Percentiles rank a stretch among this genome's conserved stretches.
Evolutionary conservation across 148 eudicot species (phyloP).

Genomic region (Dianthus caryophyllus): DNA sequence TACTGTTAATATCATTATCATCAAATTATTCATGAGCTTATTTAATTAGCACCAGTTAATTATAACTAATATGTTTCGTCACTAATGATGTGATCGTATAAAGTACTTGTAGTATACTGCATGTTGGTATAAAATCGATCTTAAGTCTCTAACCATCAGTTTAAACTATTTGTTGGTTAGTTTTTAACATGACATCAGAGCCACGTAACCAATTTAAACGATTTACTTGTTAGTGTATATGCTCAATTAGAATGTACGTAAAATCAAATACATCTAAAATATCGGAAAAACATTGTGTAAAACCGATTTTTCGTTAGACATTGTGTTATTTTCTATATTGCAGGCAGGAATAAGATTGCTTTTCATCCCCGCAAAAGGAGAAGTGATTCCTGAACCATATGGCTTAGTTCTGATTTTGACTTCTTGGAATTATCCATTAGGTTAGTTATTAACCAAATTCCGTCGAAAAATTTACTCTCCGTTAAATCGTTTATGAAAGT

Average conservation of each 20-base stretch:
- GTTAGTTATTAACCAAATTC: constrained; percentile 35
- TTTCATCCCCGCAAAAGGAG: constrained; percentile 50
- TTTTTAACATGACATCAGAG: too few species aligned
- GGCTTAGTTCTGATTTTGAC: constrained; percentile 57
- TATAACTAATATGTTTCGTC: not conserved
- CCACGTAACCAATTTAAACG: too few species aligned
- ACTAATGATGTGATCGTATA: not conserved
- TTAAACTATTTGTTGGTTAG: too few species aligned
- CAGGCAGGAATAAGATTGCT: constrained; percentile 46
- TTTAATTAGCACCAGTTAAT: not conserved
- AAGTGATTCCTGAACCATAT: constrained; percentile 60
- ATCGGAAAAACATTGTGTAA: too few species aligned
- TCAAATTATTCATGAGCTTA: not conserved
- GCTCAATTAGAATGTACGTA: not conserved
- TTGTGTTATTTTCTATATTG: not conserved
- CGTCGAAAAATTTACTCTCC: not conserved
- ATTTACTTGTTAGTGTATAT: too few species aligned
- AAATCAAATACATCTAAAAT: too few species aligned
- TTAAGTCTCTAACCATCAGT: too few species aligned
- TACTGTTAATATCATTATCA: not conserved
- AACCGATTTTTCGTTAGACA: too few species aligned
- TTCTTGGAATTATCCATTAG: constrained; percentile 66
- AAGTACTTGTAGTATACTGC: too few species aligned
- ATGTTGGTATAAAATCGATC: too few species aligned
- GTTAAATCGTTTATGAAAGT: not conserved